Base-by-base conservation (phyloP, 2,329 filamentous ascomycete species). In the Aplosporella prunicola region DNA sequence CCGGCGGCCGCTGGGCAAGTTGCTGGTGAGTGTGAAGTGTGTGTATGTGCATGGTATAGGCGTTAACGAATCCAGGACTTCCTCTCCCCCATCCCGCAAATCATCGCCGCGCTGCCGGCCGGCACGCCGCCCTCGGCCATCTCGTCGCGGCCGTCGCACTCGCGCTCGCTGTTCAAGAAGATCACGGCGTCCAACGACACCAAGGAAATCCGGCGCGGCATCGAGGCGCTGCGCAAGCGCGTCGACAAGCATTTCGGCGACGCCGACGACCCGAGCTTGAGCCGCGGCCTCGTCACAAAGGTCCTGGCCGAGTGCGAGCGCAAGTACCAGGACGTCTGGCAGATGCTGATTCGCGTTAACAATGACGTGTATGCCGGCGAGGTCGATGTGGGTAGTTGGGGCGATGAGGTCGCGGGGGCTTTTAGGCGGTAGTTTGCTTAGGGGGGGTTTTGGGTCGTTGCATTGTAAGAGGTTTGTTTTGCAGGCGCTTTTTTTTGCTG, bases 201-300 rank as follows among this genome's bases (percentile, higher is more conserved):
- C 14, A 88, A 84, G 56, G 87, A 95, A 60, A 74, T 95, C 28
- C 76, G 82, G 46, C 87, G 88, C 55, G 88, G 89, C n/a, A 81
- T 94, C 48, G 86, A 94, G 51, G 75, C 84, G 37, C 69, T 96
- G 47, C 81, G 81, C 52, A 94, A 93, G 66, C 76, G 89, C 33
- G 84, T 96, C 1, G 89, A 96, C 63, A 98, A 96, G 66, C 89
- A 96, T 61, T 96, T 96, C 68, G 86, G 86, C 28, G 86, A 93
- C 48, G 82, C 80, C 5, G 86, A 93, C 48, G 82, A 88, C 45
- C 76, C 78, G 39, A 73, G 66, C 15, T 66, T 81, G 37, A 81
- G 76, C 49, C 61, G 71, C 6, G 69, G 66, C 35, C 52, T 81
- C 34, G 72, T 80, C 16, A 58, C 60, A 29, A 74, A 76, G 54